phyloP scores from a whole-genome alignment of 305 asterid species.

The Fraxinus albicans region DNA sequence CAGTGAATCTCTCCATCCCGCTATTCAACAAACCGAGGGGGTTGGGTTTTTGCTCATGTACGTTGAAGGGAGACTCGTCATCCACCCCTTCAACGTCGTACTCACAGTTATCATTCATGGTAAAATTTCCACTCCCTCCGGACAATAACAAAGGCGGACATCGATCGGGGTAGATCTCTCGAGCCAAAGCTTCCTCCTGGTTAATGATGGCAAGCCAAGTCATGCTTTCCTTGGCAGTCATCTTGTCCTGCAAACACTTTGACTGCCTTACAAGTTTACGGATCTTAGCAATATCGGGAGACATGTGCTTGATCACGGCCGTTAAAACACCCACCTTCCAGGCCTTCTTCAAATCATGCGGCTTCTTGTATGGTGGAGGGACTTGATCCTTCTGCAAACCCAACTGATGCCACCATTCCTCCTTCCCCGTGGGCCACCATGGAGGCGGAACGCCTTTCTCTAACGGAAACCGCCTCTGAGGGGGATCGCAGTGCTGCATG shows the following conservation, averaged over 20 bases:
- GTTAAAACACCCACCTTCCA: slow-evolving; percentile 88
- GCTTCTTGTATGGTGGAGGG: slow-evolving; percentile 85
- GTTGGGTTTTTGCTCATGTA: slow-evolving; percentile 53
- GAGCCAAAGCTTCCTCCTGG: slow-evolving; percentile 76
- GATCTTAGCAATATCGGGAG: slow-evolving; percentile 73
- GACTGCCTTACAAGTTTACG: slow-evolving; percentile 82
- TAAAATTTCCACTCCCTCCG: slow-evolving; percentile 42
- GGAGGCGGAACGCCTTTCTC: slow-evolving; percentile 87
- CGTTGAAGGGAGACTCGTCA: slow-evolving; percentile 38
- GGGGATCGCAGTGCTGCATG: slow-evolving; percentile 89
- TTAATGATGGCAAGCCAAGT: slow-evolving; percentile 81
- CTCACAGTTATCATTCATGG: slow-evolving; percentile 50
- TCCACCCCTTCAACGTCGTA: slow-evolving; percentile 58
- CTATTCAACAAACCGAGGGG: slow-evolving; percentile 34
- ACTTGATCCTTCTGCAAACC: slow-evolving; percentile 59
- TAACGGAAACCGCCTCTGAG: slow-evolving; percentile 77
- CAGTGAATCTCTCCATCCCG: slow-evolving; percentile 35
- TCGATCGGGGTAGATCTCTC: slow-evolving; percentile 51
- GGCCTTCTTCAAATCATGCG: slow-evolving; percentile 81
- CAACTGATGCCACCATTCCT: slow-evolving; percentile 85
- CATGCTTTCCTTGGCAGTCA: slow-evolving; percentile 87
- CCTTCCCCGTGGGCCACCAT: slow-evolving; percentile 90
- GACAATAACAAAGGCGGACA: slow-evolving; percentile 40
- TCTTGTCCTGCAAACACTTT: slow-evolving; percentile 79
- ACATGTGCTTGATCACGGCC: slow-evolving; percentile 82